phyloP scores from a whole-genome alignment of 257 asterid genomes.

The Penstemon eatonii region DNA sequence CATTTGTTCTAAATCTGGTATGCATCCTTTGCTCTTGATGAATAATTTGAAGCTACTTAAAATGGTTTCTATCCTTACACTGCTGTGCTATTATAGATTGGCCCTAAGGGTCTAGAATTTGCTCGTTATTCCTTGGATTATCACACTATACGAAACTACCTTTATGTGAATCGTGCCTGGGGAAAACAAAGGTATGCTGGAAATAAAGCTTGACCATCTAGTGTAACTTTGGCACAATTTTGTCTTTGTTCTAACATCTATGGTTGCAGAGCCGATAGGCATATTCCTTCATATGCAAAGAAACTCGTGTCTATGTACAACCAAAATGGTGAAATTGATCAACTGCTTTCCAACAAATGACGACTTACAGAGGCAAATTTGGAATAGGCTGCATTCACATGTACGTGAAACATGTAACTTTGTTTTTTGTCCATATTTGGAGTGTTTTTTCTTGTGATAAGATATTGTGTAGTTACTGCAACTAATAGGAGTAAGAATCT shows the following conservation, averaged over 20 bases:
- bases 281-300: slow-evolving; percentile 85
- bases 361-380: slow-evolving; percentile 22
- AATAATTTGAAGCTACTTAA: slow-evolving; percentile 13
- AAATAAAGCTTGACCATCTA: background rate
- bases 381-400: slow-evolving; percentile 20
- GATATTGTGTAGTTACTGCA: slow-evolving; percentile 15
- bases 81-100: slow-evolving; percentile 54
- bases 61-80: slow-evolving; percentile 22
- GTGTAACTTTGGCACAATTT: slow-evolving; percentile 1
- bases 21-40: slow-evolving; percentile 29
- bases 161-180: slow-evolving; percentile 80
- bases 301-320: slow-evolving; percentile 81
- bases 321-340: slow-evolving; percentile 86
- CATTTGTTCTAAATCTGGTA: slow-evolving; percentile 79
- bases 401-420: slow-evolving; percentile 22
- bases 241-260: slow-evolving; percentile 19
- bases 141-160: slow-evolving; percentile 91
- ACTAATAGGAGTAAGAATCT: slow-evolving; percentile 12
- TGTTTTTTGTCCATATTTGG: background rate
- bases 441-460: background rate
- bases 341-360: slow-evolving; percentile 66
- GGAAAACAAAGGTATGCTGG: slow-evolving; percentile 71
- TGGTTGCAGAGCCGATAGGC: slow-evolving; percentile 82
- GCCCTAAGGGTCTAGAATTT: slow-evolving; percentile 95
- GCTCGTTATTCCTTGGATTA: slow-evolving; percentile 95